Evolutionary conservation across 148 eudicot genomes (phyloP).

Genomic region (Chenopodium album): DNA sequence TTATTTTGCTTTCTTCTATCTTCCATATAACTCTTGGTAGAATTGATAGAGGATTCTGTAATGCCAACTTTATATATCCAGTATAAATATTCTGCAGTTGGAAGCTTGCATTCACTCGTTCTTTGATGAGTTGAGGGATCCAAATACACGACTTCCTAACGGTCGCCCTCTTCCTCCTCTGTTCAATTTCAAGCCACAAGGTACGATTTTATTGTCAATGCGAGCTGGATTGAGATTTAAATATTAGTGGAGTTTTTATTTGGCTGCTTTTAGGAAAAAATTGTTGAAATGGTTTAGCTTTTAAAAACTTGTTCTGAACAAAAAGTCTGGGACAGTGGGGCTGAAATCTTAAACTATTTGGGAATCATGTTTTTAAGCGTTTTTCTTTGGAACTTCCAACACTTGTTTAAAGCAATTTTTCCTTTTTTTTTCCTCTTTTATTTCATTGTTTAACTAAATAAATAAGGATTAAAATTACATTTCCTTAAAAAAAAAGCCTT

Average conservation of each 20-base stretch:
- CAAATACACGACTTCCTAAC: slow-evolving; percentile 88
- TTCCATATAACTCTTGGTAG: not conserved
- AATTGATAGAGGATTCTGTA: not conserved
- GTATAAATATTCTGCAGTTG: slow-evolving; percentile 49
- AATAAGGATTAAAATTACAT: no score
- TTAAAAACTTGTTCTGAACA: not conserved
- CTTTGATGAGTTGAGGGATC: slow-evolving; percentile 96
- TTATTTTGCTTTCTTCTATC: not conserved
- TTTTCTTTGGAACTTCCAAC: not conserved
- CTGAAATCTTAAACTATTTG: not conserved
- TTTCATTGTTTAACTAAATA: no score
- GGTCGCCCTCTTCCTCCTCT: slow-evolving; percentile 99
- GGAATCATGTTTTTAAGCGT: not conserved
- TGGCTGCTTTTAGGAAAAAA: not conserved
- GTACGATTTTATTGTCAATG: slow-evolving; percentile 35
- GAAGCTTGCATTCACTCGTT: slow-evolving; percentile 99
- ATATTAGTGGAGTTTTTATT: not conserved
- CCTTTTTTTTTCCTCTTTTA: no score
- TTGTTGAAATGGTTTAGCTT: not conserved
- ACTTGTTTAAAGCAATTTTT: no score
- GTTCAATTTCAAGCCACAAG: slow-evolving; percentile 84
- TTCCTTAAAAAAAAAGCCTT: no score
- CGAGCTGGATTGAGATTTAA: not conserved
- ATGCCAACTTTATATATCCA: not conserved
- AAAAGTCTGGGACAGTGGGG: not conserved